Base-by-base conservation (phyloP, 257 asterid genomes). In the Thymus mandschuricus region DNA sequence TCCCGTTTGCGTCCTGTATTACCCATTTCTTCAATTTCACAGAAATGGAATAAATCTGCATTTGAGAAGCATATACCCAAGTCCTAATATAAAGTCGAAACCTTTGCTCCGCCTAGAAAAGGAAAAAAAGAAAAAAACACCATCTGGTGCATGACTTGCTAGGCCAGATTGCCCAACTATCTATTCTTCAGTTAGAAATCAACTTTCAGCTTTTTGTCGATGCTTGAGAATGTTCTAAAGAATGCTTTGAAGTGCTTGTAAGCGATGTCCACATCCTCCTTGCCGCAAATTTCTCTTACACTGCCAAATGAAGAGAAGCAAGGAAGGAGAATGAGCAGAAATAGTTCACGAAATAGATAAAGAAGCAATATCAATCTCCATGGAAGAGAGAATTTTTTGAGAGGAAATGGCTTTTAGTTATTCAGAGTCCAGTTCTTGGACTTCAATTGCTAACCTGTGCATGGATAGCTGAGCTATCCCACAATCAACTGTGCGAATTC, bases 391-490 rank as follows among this genome's bases (percentile, higher is more conserved):
- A 71, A 30, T 64, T 59, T 31, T 48, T 21, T 21, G 21, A 21
- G 51, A 66, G 7, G 44, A 66, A 44, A 11, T 35, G 78, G 62
- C 64, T 67, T 48, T 11, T 45, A 15, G 45, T 50, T 54, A 4
- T 35, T 40, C 46, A 30, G 57, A 76, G 73, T 13, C 11, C 45
- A 59, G 50, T 10, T 7, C 48, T 41, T 29, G 57, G 57, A 73
- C 50, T 8, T 56, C 12, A 72, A 72, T 54, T 30, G 65, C 70
- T 72, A 66, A 88, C 97, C 99, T 92, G 86, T 95, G 99, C 99
- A 95, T 92, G 79, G 99, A 95, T 64, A 92, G 85, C 86, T 95
- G 99, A 68, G 99, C 86, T 64, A 95, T 95, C 82, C 99, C 99
- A 83, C 98, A 92, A 87, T 95, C 97, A 74, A 95, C 97, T 12